These are phyloP conservation scores for Suillus americanus DNA, from an alignment of 768 basidiomycete genomes.

Conservation along the genomic window DNA sequence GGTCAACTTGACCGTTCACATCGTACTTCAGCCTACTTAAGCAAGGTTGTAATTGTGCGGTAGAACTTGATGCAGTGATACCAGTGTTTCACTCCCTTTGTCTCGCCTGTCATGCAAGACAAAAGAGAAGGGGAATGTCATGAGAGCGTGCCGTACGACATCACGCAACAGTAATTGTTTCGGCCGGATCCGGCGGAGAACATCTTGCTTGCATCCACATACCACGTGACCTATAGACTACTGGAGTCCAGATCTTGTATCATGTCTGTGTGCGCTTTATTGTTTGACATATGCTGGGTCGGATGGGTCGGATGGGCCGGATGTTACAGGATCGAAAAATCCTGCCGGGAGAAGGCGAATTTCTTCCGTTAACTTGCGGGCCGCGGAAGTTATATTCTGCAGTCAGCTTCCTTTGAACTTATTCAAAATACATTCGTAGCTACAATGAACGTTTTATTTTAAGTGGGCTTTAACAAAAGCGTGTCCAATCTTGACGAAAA, in stretches of 20 bases:
- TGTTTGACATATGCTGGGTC: too few relatives aligned
- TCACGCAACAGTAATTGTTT: slow-evolving; percentile 6
- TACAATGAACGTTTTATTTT: neutral
- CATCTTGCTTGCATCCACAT: too few relatives aligned
- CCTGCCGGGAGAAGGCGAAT: neutral
- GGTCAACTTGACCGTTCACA: neutral
- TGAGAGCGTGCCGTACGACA: slow-evolving; percentile 1
- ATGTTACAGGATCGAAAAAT: too few relatives aligned
- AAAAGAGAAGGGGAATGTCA: slow-evolving; percentile 10
- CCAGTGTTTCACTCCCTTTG: slow-evolving; percentile 9
- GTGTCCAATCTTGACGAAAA: neutral
- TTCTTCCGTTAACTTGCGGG: neutral
- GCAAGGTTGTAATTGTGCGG: neutral
- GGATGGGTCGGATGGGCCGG: too few relatives aligned
- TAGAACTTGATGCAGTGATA: slow-evolving; percentile 2
- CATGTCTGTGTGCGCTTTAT: too few relatives aligned
- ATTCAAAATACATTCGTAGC: neutral
- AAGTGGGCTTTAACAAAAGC: neutral
- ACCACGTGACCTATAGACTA: too few relatives aligned
- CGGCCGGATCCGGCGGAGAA: neutral
- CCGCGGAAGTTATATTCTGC: too few relatives aligned
- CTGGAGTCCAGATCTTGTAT: too few relatives aligned
- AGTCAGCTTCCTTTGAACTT: neutral
- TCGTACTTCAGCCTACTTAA: neutral
- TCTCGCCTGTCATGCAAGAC: slow-evolving; percentile 3